Evolutionary conservation across 805 yeast species (phyloP).

Genomic region (Yarrowia osloensis): DNA sequence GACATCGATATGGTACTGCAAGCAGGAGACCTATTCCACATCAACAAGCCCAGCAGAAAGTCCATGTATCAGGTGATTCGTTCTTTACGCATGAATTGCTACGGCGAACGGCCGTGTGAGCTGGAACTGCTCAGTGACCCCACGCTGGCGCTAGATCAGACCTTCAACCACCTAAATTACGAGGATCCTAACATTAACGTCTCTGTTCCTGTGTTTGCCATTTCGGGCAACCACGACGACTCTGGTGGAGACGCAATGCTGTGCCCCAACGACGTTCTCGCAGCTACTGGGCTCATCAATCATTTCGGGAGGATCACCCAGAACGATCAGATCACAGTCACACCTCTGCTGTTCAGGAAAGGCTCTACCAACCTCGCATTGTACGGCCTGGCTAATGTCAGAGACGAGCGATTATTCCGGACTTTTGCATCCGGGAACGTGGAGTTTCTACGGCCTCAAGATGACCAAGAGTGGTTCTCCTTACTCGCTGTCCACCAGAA

Average conservation of each 20-base stretch:
- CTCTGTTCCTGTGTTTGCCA: conserved; percentile 86
- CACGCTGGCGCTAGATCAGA: conserved; percentile 51
- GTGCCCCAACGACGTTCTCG: conserved; percentile 81
- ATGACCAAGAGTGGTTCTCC: conserved; percentile 68
- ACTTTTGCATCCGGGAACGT: conserved; percentile 81
- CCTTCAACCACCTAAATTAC: conserved; percentile 69
- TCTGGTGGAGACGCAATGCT: conserved; percentile 79
- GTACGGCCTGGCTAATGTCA: conserved; percentile 83
- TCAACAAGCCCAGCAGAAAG: conserved; percentile 84
- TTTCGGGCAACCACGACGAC: conserved; percentile 96
- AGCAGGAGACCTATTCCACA: conserved; percentile 90
- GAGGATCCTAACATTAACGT: conserved; percentile 90
- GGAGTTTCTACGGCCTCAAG: conserved; percentile 72
- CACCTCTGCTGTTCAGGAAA: conserved; percentile 79
- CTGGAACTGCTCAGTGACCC: conserved; percentile 83
- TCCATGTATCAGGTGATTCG: conserved; percentile 81
- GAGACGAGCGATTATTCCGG: conserved; percentile 85
- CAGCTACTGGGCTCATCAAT: conserved; percentile 79
- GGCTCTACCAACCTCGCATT: conserved; percentile 81
- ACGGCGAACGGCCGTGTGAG: conserved; percentile 87
- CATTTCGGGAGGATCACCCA: conserved; percentile 84
- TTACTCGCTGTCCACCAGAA: conserved; percentile 90
- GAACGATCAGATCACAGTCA: conserved; percentile 69
- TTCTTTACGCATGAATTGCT: conserved; percentile 66
- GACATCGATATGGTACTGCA: conserved; percentile 90